Evolutionary conservation across 345 rosid genomes (phyloP), one percentile per base, ranked within the genome.

Genomic region (Cardamine occulta): DNA sequence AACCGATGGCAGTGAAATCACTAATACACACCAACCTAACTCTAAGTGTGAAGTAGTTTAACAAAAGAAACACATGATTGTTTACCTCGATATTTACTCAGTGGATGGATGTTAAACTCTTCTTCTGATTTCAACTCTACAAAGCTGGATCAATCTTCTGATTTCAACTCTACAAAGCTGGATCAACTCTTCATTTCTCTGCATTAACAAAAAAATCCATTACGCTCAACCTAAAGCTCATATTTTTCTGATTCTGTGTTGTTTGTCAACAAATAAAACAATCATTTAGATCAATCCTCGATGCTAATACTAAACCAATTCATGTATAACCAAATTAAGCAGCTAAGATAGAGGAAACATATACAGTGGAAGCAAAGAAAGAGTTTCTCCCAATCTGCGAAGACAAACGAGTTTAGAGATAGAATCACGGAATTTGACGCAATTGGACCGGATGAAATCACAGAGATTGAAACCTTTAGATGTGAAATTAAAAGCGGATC

Each of bases 321-420:
- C 55, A 35, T 8, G 14, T 11, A 51, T n/a, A 48, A 13, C 8
- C 55, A 12, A 21, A 19, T 15, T 23, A 47, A 73, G 34, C 48
- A 3, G 62, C n/a, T n/a, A 80, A 58, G 15, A 65, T 73, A 26
- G 35, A 39, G 47, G 80, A 75, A 73, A 55, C 64, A 45, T 53
- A 80, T 2, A 80, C 11, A 0, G 74, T 31, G 4, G 76, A 75
- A 63, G 72, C 66, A 42, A 75, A 49, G 48, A 80, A 64, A 13
- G 74, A 60, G 52, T 71, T 70, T 29, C 64, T 73, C 29, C 74
- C 73, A 59, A 75, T 64, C 72, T 70, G 73, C 35, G 17, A 60
- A 56, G 49, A 32, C 8, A n/a, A 56, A 54, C 29, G 67, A 52
- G 9, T 32, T 78, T 19, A 49, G 39, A 23, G 6, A 19, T 18